phyloP scores from a whole-genome alignment of 2,329 filamentous ascomycete genomes.

The Penicillium sp. region DNA sequence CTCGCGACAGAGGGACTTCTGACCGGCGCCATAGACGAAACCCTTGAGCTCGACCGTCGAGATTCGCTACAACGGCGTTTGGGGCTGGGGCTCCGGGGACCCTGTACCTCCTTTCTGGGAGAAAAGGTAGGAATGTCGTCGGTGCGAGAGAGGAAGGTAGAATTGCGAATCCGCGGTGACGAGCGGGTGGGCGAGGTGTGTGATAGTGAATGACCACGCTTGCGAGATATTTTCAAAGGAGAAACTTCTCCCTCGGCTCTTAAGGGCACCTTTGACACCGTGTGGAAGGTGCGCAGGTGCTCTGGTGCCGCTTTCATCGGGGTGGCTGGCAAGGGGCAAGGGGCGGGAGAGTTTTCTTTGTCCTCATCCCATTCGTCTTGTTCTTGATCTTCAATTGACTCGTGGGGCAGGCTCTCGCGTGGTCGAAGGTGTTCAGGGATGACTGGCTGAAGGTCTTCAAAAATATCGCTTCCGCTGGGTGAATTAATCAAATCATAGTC shows the following conservation, averaged over 20 bases:
- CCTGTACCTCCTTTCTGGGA: constrained; percentile 26
- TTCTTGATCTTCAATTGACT: constrained; percentile 8
- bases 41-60: constrained; percentile 13
- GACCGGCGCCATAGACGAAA: constrained; percentile 6
- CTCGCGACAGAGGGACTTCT: constrained; percentile 18
- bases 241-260: constrained; percentile 62
- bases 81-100: constrained; percentile 19
- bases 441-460: constrained; percentile 22
- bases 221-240: constrained; percentile 46
- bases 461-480: constrained; percentile 17
- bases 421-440: constrained; percentile 1
- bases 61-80: constrained; percentile 16
- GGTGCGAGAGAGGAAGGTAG: constrained; percentile 21
- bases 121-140: constrained; percentile 24
- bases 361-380: constrained; percentile 20
- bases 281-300: constrained; percentile 63
- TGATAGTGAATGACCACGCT: constrained; percentile 55
- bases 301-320: constrained; percentile 51
- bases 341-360: constrained; percentile 29
- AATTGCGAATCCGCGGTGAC: constrained; percentile 29
- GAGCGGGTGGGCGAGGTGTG: constrained; percentile 42
- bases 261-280: constrained; percentile 74
- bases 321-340: constrained; percentile 47
- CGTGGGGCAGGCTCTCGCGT: not conserved
- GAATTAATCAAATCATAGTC: constrained; percentile 11